Evolutionary conservation across 1,284 basidiomycete species (phyloP).

Genomic region (Stygiomarasmius scandens): DNA sequence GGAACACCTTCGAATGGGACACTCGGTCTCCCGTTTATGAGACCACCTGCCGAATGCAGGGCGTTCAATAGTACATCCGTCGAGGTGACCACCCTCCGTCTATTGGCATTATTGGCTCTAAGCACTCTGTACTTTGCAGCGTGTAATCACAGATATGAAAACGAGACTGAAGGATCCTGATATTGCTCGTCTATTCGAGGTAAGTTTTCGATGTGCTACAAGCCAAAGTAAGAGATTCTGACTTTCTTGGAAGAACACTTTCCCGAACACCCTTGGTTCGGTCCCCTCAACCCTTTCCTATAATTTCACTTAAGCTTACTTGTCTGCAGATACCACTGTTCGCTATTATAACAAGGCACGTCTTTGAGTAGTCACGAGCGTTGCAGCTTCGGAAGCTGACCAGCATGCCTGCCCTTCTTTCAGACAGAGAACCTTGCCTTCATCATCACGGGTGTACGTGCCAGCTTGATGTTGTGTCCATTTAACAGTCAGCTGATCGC

Average conservation of each 20-base stretch:
- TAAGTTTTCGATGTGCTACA: no score
- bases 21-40: constrained; percentile 70
- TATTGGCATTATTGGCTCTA: background rate
- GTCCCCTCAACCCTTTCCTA: constrained; percentile 1
- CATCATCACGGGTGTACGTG: constrained; percentile 70
- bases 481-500: constrained; percentile 10
- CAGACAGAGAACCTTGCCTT: constrained; percentile 71
- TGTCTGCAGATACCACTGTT: constrained; percentile 68
- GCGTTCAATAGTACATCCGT: constrained; percentile 76
- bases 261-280: constrained; percentile 74
- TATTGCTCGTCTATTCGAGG: constrained; percentile 69
- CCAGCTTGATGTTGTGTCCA: background rate
- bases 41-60: constrained; percentile 64
- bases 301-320: background rate
- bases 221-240: no score
- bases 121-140: constrained; percentile 40
- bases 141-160: constrained; percentile 73
- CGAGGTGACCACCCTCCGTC: constrained; percentile 46
- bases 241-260: constrained; percentile 49
- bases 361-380: background rate
- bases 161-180: constrained; percentile 71
- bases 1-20: constrained; percentile 59
- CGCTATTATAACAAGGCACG: constrained; percentile 66
- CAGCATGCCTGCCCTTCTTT: background rate
- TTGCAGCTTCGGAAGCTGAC: background rate